Base-by-base conservation (phyloP, 2,329 filamentous ascomycete genomes). In the Biscogniauxia mediterranea region DNA sequence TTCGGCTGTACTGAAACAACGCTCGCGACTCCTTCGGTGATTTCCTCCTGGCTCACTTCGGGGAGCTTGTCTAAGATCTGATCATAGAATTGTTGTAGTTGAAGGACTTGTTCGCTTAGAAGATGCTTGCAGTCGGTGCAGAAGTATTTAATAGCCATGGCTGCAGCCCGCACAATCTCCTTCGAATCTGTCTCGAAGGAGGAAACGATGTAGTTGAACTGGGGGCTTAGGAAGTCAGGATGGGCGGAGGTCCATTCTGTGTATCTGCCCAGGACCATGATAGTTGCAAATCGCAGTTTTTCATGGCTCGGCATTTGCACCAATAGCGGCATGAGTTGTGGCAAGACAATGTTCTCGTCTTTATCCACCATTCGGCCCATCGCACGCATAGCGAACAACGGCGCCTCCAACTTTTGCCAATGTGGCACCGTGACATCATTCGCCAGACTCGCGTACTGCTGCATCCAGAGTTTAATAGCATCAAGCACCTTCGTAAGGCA, bases 171-270 rank as follows among this genome's bases (percentile, higher is more conserved):
- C 49, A 97, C 85, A 59, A 99, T 93, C 73, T 99, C 96, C 70
- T 89, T 91, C 0, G 93, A 97, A 51, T 88, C 86, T 61, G 94
- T 91, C 66, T 92, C 85, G 78, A 99, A 99, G 0, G 93, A 95
- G 4, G 89, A 90, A 67, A 97, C 93, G 71, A 99, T 96, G 77
- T 96, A 99, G 71, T 92, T 93, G 73, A 99, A 91, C 76, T 99
- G 95, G 8, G 91, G 85, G 75, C 97, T 91, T 8, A 99, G 82
- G 53, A 94, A 96, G 61, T 97, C 92, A 0, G 94, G 92, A 71
- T 99, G 95, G 54, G 92, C 88, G 5, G 95, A 88, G 0, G 96
- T 99, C 95, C 95, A 99, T 76, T 98, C 94, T 0, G 96, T 99
- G 74, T 99, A 99, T 64, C 95, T 86, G 46, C 93, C 95, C 21